Evolutionary conservation across 169 alveolate species (phyloP).

Genomic region (Cryptosporidium felis): DNA sequence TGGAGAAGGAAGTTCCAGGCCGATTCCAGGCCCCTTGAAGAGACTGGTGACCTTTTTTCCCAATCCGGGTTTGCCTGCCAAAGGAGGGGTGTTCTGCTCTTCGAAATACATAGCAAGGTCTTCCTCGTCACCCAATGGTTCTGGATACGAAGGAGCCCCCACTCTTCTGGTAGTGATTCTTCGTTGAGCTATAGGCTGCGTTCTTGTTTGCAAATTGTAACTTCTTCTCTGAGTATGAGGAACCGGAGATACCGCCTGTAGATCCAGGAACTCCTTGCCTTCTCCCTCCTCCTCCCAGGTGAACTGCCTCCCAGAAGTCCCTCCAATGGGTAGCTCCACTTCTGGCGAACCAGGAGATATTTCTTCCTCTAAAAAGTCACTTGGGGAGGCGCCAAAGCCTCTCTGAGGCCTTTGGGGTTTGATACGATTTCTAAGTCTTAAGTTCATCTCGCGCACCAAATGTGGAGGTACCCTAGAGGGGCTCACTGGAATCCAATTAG

Average conservation of each 20-base stretch:
- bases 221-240: not conserved
- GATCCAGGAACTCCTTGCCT: not conserved
- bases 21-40: not conserved
- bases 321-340: too few relatives aligned
- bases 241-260: not conserved
- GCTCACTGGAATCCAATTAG: conserved; percentile 20
- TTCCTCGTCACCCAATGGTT: not conserved
- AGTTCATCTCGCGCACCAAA: not conserved
- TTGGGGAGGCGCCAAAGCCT: too few relatives aligned
- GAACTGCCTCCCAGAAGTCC: not conserved
- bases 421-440: too few relatives aligned
- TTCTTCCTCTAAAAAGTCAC: too few relatives aligned
- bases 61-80: not conserved
- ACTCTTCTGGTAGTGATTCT: not conserved
- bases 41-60: not conserved
- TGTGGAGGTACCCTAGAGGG: conserved; percentile 15
- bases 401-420: too few relatives aligned
- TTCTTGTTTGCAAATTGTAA: not conserved
- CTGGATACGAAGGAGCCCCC: not conserved
- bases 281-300: not conserved
- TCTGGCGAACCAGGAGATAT: too few relatives aligned
- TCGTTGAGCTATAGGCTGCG: not conserved
- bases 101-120: not conserved
- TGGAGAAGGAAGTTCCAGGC: not conserved
- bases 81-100: conserved; percentile 7